Evolutionary conservation across 768 basidiomycete genomes (phyloP).

Genomic region (Sporobolomyces roseus): DNA sequence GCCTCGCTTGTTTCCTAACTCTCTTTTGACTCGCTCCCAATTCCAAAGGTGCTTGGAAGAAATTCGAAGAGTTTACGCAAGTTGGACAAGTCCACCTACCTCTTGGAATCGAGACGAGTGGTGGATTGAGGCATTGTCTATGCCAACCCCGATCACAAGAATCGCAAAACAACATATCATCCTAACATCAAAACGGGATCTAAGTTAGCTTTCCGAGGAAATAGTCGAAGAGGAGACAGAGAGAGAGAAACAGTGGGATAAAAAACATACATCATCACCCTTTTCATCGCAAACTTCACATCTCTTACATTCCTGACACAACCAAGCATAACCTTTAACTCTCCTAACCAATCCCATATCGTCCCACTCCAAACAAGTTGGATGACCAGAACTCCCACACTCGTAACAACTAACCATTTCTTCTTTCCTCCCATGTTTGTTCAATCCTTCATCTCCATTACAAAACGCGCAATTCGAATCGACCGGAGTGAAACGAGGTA

Average conservation of each 20-base stretch:
- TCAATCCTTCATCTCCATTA: conserved; percentile 60
- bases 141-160: conserved; percentile 93
- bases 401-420: conserved; percentile 71
- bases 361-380: conserved; percentile 70
- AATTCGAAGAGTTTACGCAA: conserved; percentile 38
- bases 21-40: conserved; percentile 1
- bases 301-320: conserved; percentile 83
- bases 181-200: conserved; percentile 52
- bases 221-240: too few relatives aligned
- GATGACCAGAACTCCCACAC: conserved; percentile 84
- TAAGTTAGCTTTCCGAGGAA: conserved; percentile 11
- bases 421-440: conserved; percentile 61
- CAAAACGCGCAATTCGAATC: conserved; percentile 77
- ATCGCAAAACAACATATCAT: conserved; percentile 83
- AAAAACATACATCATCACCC: conserved; percentile 84
- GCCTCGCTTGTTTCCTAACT: conserved; percentile 11
- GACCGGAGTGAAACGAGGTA: conserved; percentile 45
- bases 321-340: conserved; percentile 74
- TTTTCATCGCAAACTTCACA: conserved; percentile 82
- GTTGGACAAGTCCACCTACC: conserved; percentile 52
- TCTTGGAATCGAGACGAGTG: conserved; percentile 65
- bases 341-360: conserved; percentile 55
- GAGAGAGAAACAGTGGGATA: background rate
- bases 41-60: conserved; percentile 7
- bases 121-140: conserved; percentile 71